A percentile compares a stretch with the other conserved stretches of the same genome.
phyloP scores from a whole-genome alignment of 108 stramenopile species.

The Nitzschia palea region DNA sequence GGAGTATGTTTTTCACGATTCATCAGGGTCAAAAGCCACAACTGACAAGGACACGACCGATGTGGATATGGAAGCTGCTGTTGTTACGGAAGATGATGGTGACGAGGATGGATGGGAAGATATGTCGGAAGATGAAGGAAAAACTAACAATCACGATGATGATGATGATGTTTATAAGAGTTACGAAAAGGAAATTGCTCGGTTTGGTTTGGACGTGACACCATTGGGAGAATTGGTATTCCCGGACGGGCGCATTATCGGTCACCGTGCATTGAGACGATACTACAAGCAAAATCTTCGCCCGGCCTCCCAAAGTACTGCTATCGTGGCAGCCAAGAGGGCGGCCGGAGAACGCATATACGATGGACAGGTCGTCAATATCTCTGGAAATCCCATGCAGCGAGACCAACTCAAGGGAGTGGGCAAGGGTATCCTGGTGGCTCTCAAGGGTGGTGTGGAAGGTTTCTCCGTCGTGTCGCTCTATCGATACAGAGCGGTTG shows the following conservation, averaged over 20 bases:
- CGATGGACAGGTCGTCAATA: constrained; percentile 64
- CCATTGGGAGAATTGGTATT: constrained; percentile 84
- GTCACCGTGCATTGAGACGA: constrained; percentile 74
- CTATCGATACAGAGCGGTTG: constrained; percentile 80
- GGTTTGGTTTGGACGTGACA: constrained; percentile 86
- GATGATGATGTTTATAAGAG: constrained; percentile 66
- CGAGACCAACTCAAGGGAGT: constrained; percentile 25
- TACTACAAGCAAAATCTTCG: constrained; percentile 84
- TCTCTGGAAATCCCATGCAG: constrained; percentile 16
- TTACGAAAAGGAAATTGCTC: constrained; percentile 75
- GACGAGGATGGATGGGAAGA: constrained; percentile 69
- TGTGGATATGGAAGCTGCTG: constrained; percentile 29
- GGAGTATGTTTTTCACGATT: constrained; percentile 34
- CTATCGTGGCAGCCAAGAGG: constrained; percentile 65
- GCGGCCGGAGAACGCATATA: constrained; percentile 82
- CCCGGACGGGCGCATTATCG: constrained; percentile 86
- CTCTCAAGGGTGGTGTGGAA: constrained; percentile 25
- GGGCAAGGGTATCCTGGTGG: constrained; percentile 69
- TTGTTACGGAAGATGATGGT: constrained; percentile 36
- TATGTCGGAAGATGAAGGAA: constrained; percentile 52
- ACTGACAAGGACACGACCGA: constrained; percentile 6
- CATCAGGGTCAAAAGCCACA: background rate
- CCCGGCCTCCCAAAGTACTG: constrained; percentile 39
- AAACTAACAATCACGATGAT: constrained; percentile 53
- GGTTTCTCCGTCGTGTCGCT: constrained; percentile 78